These are phyloP conservation scores for Cladorrhinum sp. DNA, from an alignment of 2,329 filamentous ascomycete genomes.

Conservation along the genomic window DNA sequence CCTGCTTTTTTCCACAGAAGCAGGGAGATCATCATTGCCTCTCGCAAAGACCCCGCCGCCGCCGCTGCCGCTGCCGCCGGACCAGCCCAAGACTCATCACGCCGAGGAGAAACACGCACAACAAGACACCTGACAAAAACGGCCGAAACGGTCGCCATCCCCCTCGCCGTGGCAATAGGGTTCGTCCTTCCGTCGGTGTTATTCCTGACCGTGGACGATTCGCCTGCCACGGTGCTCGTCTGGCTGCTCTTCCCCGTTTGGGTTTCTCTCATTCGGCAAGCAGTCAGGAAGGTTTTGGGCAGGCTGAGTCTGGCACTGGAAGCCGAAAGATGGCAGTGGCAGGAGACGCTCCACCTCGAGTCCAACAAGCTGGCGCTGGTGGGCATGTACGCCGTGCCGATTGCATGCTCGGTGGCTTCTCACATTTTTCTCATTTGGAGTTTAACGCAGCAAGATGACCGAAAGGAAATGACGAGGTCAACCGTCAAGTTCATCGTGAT, in stretches of 20 bases:
- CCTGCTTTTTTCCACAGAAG: slow-evolving; percentile 47
- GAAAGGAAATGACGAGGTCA: slow-evolving; percentile 48
- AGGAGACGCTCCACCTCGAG: slow-evolving; percentile 41
- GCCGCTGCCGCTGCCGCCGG: too few species aligned
- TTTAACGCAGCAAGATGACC: slow-evolving; percentile 41
- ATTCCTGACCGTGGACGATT: slow-evolving; percentile 44
- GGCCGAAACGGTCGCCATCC: slow-evolving; percentile 57
- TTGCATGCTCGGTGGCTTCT: slow-evolving; percentile 41
- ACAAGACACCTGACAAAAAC: slow-evolving; percentile 39
- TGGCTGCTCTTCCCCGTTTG: slow-evolving; percentile 54
- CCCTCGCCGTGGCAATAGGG: slow-evolving; percentile 46
- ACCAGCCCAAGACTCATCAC: too few species aligned
- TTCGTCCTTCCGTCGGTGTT: slow-evolving; percentile 45
- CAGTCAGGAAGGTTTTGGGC: slow-evolving; percentile 30
- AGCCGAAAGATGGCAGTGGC: slow-evolving; percentile 23
- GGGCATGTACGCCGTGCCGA: slow-evolving; percentile 45
- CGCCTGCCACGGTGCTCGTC: slow-evolving; percentile 37
- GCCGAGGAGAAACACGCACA: background rate
- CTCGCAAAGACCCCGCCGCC: too few species aligned
- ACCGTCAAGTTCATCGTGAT: slow-evolving; percentile 46
- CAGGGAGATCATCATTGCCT: slow-evolving; percentile 34
- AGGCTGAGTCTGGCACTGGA: too few species aligned
- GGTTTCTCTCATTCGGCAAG: slow-evolving; percentile 43
- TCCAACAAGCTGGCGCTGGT: slow-evolving; percentile 37
- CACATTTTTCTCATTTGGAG: slow-evolving; percentile 43